phyloP scores from a whole-genome alignment of 768 basidiomycete genomes.

The Epithele typhae region DNA sequence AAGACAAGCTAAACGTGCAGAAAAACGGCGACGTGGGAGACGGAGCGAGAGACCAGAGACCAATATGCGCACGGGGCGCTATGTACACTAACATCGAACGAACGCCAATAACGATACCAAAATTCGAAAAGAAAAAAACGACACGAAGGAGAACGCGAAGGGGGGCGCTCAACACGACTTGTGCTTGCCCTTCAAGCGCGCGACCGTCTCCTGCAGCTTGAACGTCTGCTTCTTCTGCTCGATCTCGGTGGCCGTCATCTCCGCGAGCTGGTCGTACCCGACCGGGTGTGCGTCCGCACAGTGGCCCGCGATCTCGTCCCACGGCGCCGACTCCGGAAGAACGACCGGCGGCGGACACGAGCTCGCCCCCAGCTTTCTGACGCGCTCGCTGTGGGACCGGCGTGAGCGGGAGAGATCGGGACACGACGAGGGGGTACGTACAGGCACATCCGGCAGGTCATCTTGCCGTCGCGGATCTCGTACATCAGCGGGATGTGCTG shows the following conservation, averaged over 20 bases:
- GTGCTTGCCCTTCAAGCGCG: neutral
- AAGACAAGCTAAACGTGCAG: too few relatives aligned
- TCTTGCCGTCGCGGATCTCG: conserved; percentile 3
- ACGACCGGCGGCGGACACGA: too few relatives aligned
- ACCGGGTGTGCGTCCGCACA: conserved; percentile 16
- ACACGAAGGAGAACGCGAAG: neutral
- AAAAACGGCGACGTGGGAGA: too few relatives aligned
- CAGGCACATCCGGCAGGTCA: conserved; percentile 18
- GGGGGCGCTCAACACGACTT: neutral
- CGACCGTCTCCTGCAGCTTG: neutral
- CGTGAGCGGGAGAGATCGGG: too few relatives aligned
- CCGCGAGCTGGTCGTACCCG: conserved; percentile 7
- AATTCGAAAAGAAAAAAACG: too few relatives aligned
- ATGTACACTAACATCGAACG: too few relatives aligned
- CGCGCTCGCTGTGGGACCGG: too few relatives aligned
- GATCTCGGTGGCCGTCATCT: conserved; percentile 9
- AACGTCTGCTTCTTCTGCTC: conserved; percentile 1
- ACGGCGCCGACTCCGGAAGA: conserved; percentile 6
- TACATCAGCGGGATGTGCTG: conserved; percentile 17
- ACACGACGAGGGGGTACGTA: conserved; percentile 3
- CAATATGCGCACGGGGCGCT: too few relatives aligned
- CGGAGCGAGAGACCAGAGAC: too few relatives aligned
- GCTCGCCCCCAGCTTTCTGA: too few relatives aligned
- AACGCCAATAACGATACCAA: too few relatives aligned
- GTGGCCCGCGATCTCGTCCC: conserved; percentile 15